Conservation (phyloP, 257 asterid species). For the Pogostemon cablin region DNA sequence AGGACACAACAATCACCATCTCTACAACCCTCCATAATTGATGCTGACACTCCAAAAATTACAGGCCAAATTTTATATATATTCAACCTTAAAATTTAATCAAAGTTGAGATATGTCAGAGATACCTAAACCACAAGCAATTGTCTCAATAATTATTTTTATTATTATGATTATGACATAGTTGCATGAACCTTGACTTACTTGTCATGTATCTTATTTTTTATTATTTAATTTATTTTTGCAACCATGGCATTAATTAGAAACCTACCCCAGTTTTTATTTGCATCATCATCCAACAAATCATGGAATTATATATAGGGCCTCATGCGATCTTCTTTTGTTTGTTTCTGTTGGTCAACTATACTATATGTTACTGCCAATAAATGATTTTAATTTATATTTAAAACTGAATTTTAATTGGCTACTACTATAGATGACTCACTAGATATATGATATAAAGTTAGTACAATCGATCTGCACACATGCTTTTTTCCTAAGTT, state of each 20-base stretch:
- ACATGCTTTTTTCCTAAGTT: too few species aligned
- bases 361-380: neutral
- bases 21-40: slow-evolving; percentile 35
- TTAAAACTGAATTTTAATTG: too few species aligned
- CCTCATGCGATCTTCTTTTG: slow-evolving; percentile 42
- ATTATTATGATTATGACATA: neutral
- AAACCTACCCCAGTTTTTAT: slow-evolving; percentile 46
- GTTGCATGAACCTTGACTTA: slow-evolving; percentile 35
- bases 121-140: slow-evolving; percentile 67
- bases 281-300: slow-evolving; percentile 47
- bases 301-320: slow-evolving; percentile 33
- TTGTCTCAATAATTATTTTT: slow-evolving; percentile 30
- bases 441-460: too few species aligned
- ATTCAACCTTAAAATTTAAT: slow-evolving; percentile 29
- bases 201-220: slow-evolving; percentile 25
- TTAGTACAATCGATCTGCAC: too few species aligned
- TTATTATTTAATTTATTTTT: slow-evolving; percentile 14
- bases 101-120: slow-evolving; percentile 59
- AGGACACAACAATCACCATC: slow-evolving; percentile 39
- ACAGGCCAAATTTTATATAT: slow-evolving; percentile 37
- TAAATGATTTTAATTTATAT: too few species aligned
- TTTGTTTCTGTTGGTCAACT: slow-evolving; percentile 51
- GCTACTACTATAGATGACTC: too few species aligned
- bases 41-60: slow-evolving; percentile 45
- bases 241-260: slow-evolving; percentile 40